Base-by-base conservation (phyloP, 768 basidiomycete genomes). In the Coprinopsis sp. region DNA sequence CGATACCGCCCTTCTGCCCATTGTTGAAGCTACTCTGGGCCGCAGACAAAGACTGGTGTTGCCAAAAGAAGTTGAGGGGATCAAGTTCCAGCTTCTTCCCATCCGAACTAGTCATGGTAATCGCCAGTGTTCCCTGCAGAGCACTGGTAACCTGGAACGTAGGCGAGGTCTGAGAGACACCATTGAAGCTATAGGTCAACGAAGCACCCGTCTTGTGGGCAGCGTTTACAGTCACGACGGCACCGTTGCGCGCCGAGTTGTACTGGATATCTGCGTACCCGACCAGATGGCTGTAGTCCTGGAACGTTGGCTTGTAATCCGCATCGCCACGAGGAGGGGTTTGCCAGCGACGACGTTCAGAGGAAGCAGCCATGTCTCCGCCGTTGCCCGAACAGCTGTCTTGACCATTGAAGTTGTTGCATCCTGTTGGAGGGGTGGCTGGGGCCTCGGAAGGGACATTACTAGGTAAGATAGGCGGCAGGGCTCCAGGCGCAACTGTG, bases 311-410 rank as follows among this genome's bases (percentile, higher is more conserved):
- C 14, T 31, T n/a, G 31, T 48, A 48, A 2, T 37, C 47, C 19
- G 22, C 14, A 27, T 48, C 28, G 2, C 47, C 47, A 21, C 39
- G 38, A 18, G 47, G 47, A 33, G 47, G 47, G 12, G 47, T 48
- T 28, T 48, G 47, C 47, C 47, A 48, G 21, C 47, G 47, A 11
- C 47, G 47, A 18, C 29, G 47, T 14, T 48, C 47, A n/a, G 47
- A 40, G 31, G 47, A 48, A 6, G 38, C 38, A 23, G 16, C 38
- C 29, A 48, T 41, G 6, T 40, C 37, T 16, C 24, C 21, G 10
- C 24, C 14, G 10, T 34, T 34, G 4, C 30, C 37, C 19, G 19
- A 18, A 31, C 47, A 48, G 39, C 29, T 48, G 25, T 48, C 47
- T 2, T 24, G 21, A 3, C 47, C 47, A 27, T 48, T 48, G 47